Evolutionary conservation across 192 early-diverging fungal species (phyloP).

Genomic region (Rhizophagus clarus): DNA sequence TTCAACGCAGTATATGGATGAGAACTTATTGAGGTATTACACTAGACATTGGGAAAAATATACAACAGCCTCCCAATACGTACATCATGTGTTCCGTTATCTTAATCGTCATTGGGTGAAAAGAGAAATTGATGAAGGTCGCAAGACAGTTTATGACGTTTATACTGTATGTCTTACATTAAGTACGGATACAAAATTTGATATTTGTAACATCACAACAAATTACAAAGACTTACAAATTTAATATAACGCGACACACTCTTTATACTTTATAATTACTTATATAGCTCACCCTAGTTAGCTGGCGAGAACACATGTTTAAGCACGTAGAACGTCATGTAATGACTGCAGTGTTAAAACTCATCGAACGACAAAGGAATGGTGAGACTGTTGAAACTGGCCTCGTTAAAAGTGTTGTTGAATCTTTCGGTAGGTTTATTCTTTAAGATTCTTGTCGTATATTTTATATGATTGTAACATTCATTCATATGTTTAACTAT

Average conservation of each 20-base stretch:
- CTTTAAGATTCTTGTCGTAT: constrained; percentile 25
- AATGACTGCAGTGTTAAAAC: constrained; percentile 75
- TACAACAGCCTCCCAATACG: constrained; percentile 78
- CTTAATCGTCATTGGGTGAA: constrained; percentile 98
- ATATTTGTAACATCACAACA: not conserved
- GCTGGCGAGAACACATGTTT: constrained; percentile 85
- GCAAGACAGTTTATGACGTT: constrained; percentile 86
- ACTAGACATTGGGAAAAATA: constrained; percentile 88
- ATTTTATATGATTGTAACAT: not conserved
- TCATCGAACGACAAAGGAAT: constrained; percentile 81
- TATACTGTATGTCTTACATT: constrained; percentile 78
- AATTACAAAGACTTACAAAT: not conserved
- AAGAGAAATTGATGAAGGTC: constrained; percentile 92
- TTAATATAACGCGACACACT: not conserved
- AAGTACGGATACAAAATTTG: constrained; percentile 2
- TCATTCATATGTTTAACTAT: constrained; percentile 14
- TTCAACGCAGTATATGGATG: constrained; percentile 71
- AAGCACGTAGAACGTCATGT: constrained; percentile 67
- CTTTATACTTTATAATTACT: not conserved
- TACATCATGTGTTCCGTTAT: constrained; percentile 92
- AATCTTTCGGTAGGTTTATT: constrained; percentile 77
- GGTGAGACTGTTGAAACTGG: constrained; percentile 88
- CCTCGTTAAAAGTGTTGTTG: constrained; percentile 85
- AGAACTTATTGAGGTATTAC: constrained; percentile 84
- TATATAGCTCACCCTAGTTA: constrained; percentile 73